Base-by-base conservation (phyloP, 352 stramenopile species). In the Pythium aristosporum region DNA sequence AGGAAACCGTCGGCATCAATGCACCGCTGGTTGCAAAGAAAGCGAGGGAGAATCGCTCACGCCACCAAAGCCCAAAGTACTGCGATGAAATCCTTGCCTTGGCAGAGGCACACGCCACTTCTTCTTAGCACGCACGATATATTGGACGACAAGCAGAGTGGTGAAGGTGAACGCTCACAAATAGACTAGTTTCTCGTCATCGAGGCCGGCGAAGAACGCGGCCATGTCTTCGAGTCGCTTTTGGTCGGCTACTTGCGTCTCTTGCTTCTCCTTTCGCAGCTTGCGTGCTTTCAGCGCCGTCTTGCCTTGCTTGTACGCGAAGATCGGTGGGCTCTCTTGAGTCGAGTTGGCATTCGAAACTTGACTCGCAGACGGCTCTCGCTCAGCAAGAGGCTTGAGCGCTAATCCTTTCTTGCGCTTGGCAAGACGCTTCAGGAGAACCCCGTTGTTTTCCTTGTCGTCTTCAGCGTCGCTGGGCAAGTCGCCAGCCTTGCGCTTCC, bases 71-170 rank as follows among this genome's bases (percentile, higher is more conserved):
- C 59, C 82, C 87, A 30, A 76, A 57, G 28, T 90, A 86, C 54
- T 94, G 85, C 68, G 85, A 94, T 60, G 65, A 91, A 53, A 61
- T 96, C 50, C 47, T 87, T 36, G 61, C 61, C 10, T 57, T 91
- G 43, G 79, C 76, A 7, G 74, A 59, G 57, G 59, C 63, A 20
- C 65, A 72, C 39, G 66, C 60, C 25, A 30, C 25, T 30, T 30
- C 25, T 30, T 51, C 63, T 15, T 62, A 53, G 28, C 13, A 42
- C 16, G 25, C 21, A 21, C n/a, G 49, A 23, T 28, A 20, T 30
- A 16, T 37, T 52, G 46, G 7, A 52, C 37, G 2, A 30, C 15
- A 20, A 52, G 43, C n/a, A 49, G 5, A 43, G 13, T 42, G 30
- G 42, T 56, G 23, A 16, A 16, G 15, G 37, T 42, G 37, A 42